These are phyloP conservation scores for Stylosanthes scabra DNA, from an alignment of 331 rosid genomes.

Conservation along the genomic window DNA sequence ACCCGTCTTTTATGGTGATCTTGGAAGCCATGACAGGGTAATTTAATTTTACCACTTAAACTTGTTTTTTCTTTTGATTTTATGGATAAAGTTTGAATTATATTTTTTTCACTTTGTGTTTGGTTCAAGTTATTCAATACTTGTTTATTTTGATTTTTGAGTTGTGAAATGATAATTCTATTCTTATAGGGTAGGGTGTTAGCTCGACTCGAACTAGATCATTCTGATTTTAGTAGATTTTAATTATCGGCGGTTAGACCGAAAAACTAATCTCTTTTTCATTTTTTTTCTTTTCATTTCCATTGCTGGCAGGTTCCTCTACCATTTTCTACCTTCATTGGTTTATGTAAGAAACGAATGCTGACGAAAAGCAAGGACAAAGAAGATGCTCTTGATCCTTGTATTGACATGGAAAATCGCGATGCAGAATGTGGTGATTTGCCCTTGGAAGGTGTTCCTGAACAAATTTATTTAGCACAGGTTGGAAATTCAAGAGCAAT, in stretches of 20 bases:
- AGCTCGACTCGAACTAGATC: not conserved
- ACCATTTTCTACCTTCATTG: slow-evolving; percentile 73
- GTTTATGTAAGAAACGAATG: slow-evolving; percentile 61
- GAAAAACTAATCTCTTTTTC: not conserved
- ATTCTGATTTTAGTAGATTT: not conserved
- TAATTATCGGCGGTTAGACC: not conserved
- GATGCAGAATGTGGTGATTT: slow-evolving; percentile 40
- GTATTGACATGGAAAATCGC: slow-evolving; percentile 27
- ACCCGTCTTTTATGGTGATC: slow-evolving; percentile 84
- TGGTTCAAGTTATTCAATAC: not conserved
- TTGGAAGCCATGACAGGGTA: slow-evolving; percentile 92
- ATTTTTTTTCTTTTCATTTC: not conserved
- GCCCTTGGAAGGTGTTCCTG: slow-evolving; percentile 54
- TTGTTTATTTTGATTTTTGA: not conserved
- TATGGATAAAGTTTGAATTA: not conserved
- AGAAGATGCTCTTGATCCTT: slow-evolving; percentile 34
- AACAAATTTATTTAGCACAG: slow-evolving; percentile 90
- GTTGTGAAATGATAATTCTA: not conserved
- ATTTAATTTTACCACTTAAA: slow-evolving; percentile 7
- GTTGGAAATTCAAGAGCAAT: slow-evolving; percentile 43
- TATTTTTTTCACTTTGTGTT: not conserved
- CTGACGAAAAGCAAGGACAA: slow-evolving; percentile 41
- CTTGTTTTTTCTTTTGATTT: not conserved
- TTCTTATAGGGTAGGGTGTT: not conserved
- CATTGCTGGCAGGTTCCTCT: slow-evolving; percentile 64